A percentile compares a stretch with the other conserved stretches of the same genome.
These are phyloP conservation scores for Phytophthora pistaciae DNA, from an alignment of 352 stramenopile species.

Conservation along the genomic window DNA sequence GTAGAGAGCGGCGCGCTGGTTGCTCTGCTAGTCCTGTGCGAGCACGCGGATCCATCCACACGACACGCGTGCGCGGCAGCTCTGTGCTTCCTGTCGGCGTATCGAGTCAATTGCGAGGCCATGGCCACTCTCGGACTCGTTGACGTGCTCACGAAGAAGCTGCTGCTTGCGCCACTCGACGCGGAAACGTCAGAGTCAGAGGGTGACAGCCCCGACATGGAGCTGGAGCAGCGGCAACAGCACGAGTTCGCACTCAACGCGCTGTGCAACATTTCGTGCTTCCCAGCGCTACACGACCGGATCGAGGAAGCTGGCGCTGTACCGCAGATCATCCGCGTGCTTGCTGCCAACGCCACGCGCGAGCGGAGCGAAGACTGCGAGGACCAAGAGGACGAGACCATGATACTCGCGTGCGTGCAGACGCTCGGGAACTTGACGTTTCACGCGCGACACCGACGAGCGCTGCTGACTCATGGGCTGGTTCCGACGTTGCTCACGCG, in stretches of 20 bases:
- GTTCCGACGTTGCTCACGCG: slow-evolving; percentile 55
- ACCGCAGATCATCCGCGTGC: slow-evolving; percentile 58
- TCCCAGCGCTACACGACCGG: slow-evolving; percentile 70
- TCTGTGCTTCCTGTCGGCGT: slow-evolving; percentile 75
- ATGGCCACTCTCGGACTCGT: slow-evolving; percentile 75
- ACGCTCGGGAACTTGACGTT: slow-evolving; percentile 78
- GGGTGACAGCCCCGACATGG: slow-evolving; percentile 37
- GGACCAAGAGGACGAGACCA: slow-evolving; percentile 45
- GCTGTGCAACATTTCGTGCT: slow-evolving; percentile 82
- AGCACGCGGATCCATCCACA: slow-evolving; percentile 77
- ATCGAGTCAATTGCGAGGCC: slow-evolving; percentile 77
- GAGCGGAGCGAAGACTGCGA: slow-evolving; percentile 6
- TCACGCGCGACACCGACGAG: slow-evolving; percentile 63
- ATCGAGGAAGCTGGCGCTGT: slow-evolving; percentile 70
- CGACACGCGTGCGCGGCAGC: slow-evolving; percentile 78
- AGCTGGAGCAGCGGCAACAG: slow-evolving; percentile 66
- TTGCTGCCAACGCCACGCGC: slow-evolving; percentile 34
- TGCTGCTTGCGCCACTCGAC: slow-evolving; percentile 37
- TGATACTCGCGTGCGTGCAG: slow-evolving; percentile 71
- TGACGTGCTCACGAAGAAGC: slow-evolving; percentile 72
- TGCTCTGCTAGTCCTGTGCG: slow-evolving; percentile 71
- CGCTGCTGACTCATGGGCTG: slow-evolving; percentile 66
- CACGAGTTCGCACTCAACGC: slow-evolving; percentile 80
- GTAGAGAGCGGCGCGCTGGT: slow-evolving; percentile 76
- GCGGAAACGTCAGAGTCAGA: slow-evolving; percentile 6